Base-by-base conservation (phyloP, 345 rosid species). In the Salix exigua region DNA sequence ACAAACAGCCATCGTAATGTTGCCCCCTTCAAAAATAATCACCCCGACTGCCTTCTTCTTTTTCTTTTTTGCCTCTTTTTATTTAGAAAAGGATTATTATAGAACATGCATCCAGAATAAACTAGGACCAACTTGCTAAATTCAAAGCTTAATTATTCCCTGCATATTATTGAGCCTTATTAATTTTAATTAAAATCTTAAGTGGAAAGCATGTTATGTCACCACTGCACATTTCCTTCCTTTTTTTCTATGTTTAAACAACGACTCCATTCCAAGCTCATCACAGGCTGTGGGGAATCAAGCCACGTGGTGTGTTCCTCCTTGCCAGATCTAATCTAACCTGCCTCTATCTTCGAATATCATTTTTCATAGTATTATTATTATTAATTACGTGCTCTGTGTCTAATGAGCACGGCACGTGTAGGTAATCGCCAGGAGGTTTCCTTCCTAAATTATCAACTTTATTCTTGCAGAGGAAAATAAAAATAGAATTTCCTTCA, bases 251-350 rank as follows among this genome's bases (percentile, higher is more conserved):
- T 6, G 66, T 33, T 33, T 46, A 46, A 65, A 19, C 26, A 33
- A 26, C 44, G 79, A 76, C 78, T 51, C 71, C 72, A 44, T 74
- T 76, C 77, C 77, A 74, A 79, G 87, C 84, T 77, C 72, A 75
- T 62, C 67, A 83, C 85, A 81, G 88, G 80, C 89, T 81, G 86
- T 77, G 70, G 75, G 70, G 87, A 82, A 87, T 85, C 86, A 79
- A 79, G 80, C 75, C 86, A 88, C 84, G 84, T 86, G 87, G 83
- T 74, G 37, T 82, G 83, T 77, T 51, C 66, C 23, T 51, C 51
- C 13, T 75, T 75, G 64, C 33, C 17, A 26, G n/a, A n/a, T n/a
- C n/a, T n/a, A 5, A 55, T 8, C 61, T 53, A 53, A 53, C 8
- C 26, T 53, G 13, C 61, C 8, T 53, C 2, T n/a, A 53, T 21